Evolutionary conservation across 352 stramenopile species (phyloP), one percentile per base, ranked within the genome.

Genomic region (Pythium coloratum): DNA sequence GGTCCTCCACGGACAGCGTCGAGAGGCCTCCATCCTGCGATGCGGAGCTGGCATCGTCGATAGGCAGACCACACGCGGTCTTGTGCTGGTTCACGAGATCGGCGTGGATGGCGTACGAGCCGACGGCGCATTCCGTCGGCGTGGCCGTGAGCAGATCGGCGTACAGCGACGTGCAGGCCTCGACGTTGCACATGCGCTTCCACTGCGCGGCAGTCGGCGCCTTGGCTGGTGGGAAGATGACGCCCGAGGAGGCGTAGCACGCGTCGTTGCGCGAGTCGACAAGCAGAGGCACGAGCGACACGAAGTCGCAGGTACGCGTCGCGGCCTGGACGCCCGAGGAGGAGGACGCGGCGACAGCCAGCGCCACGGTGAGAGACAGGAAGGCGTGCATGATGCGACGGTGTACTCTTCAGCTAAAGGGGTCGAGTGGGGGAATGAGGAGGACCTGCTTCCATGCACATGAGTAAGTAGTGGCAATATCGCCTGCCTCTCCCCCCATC

Each of bases 391-490:
- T 55, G 28, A 7, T 59, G 50, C n/a, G 16, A 26, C 2, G 30
- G 36, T 33, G 13, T 28, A 70, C 64, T 70, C 64, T 60, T 60
- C 38, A 53, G 55, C 60, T 18, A 2, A 33, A 56, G 33, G 62
- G 55, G 62, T 69, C 64, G 64, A 70, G 64, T 70, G 64, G 56
- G 49, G 50, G 51, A 70, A 70, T 70, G 63, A 59, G n/a, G 30
- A 28, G 18, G 55, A 16, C 36, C 9, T 44, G 2, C 36, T 16
- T 18, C 42, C 42, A 49, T 51, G 18, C 18, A 44, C 36, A 30
- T 30, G 28, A 30, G 28, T 30, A 4, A 30, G 28, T 30, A 44
- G 38, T n/a, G 38, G 38, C 10, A n/a, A n/a, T 12, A 5, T 44
- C 38, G 38, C 10, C 38, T 13, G 38, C 38, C 38, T 44, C 38